Evolutionary conservation across 306 rosid species (phyloP).

Genomic region (Pyrus bretschneideri): DNA sequence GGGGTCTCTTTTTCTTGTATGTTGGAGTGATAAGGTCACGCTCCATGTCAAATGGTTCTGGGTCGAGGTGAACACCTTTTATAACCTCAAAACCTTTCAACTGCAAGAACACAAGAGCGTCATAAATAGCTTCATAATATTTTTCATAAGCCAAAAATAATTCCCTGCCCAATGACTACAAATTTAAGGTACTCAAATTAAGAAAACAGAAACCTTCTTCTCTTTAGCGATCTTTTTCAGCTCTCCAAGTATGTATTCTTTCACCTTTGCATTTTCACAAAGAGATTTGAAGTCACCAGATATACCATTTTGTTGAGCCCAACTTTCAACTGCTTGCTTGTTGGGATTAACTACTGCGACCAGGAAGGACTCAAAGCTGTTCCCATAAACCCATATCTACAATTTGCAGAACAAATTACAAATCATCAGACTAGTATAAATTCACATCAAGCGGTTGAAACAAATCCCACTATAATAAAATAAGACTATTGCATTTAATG

Average conservation of each 20-base stretch:
- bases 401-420: constrained; percentile 9
- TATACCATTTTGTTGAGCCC: constrained; percentile 79
- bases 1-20: constrained; percentile 91
- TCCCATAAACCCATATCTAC: constrained; percentile 95
- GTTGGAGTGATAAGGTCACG: constrained; percentile 95
- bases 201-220: constrained; percentile 54
- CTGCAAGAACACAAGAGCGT: constrained; percentile 36
- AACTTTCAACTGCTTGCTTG: constrained; percentile 52
- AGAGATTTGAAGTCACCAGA: constrained; percentile 61
- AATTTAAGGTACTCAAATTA: not conserved
- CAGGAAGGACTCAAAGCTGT: constrained; percentile 91
- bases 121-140: constrained; percentile 6
- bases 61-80: constrained; percentile 76
- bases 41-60: constrained; percentile 84
- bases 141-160: constrained; percentile 1
- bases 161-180: not conserved
- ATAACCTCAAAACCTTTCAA: constrained; percentile 85
- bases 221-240: constrained; percentile 67
- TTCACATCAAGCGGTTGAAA: not conserved
- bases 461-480: not conserved
- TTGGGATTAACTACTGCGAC: constrained; percentile 74
- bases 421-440: not conserved
- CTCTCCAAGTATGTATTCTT: constrained; percentile 56
- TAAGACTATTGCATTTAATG: not conserved
- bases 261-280: constrained; percentile 61